These are phyloP conservation scores for Sutorius eximius DNA, from an alignment of 1,284 basidiomycete genomes.

Conservation along the genomic window DNA sequence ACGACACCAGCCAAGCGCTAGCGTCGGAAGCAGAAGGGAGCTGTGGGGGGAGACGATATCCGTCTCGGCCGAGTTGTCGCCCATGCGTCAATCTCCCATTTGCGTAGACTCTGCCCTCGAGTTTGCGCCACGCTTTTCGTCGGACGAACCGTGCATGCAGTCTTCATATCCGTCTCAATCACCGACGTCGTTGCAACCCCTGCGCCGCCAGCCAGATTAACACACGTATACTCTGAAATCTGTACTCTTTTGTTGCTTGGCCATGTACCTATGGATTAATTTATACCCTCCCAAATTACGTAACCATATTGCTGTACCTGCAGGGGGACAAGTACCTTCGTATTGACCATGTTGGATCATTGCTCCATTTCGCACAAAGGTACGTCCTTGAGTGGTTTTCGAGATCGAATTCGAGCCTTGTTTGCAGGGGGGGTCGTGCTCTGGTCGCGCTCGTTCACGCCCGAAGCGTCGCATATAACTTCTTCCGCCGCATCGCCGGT, in stretches of 20 bases:
- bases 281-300: constrained; percentile 20
- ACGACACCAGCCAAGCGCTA: constrained; percentile 8
- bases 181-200: constrained; percentile 18
- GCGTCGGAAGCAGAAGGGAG: constrained; percentile 22
- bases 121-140: constrained; percentile 14
- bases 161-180: constrained; percentile 2
- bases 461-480: constrained; percentile 72
- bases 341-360: constrained; percentile 72
- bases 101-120: constrained; percentile 5
- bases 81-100: constrained; percentile 1
- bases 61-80: constrained; percentile 1
- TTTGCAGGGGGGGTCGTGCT: constrained; percentile 82
- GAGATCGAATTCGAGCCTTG: constrained; percentile 1
- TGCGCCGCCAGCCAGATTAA: constrained; percentile 27
- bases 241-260: constrained; percentile 9
- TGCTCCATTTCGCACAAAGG: constrained; percentile 91
- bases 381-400: constrained; percentile 25
- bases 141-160: constrained; percentile 5
- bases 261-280: constrained; percentile 2
- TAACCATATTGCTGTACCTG: constrained; percentile 7
- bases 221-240: neutral
- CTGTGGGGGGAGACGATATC: constrained; percentile 20
- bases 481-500: constrained; percentile 83
- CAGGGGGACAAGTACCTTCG: no score
- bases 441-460: constrained; percentile 92